Conservation (phyloP, 176 grass and related monocot genomes). For the Lolium perenne region DNA sequence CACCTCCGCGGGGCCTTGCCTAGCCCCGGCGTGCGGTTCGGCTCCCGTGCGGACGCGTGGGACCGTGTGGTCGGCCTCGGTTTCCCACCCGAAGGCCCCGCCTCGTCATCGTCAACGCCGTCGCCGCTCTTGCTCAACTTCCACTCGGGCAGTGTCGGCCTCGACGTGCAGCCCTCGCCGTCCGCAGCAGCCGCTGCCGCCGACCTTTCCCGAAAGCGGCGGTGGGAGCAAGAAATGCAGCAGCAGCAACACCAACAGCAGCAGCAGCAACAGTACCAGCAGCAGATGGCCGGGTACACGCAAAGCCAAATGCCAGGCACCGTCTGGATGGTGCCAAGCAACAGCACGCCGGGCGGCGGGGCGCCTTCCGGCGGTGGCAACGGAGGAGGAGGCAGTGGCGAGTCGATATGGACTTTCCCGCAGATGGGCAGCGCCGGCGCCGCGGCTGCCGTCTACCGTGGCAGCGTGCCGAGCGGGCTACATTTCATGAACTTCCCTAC, state of each 20-base stretch:
- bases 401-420: conserved; percentile 93
- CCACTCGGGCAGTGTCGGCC: conserved; percentile 72
- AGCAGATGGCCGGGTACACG: conserved; percentile 86
- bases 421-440: conserved; percentile 59
- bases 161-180: conserved; percentile 76
- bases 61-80: conserved; percentile 63
- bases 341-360: conserved; percentile 58
- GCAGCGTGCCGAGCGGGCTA: conserved; percentile 72
- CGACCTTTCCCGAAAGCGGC: conserved; percentile 68
- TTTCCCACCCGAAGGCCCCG: conserved; percentile 64
- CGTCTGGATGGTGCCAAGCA: conserved; percentile 94
- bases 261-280: conserved; percentile 68
- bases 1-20: conserved; percentile 64
- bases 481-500: conserved; percentile 99
- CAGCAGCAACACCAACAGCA: conserved; percentile 53
- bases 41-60: conserved; percentile 59
- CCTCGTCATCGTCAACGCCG: conserved; percentile 70
- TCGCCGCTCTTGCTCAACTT: conserved; percentile 84
- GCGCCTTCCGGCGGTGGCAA: conserved; percentile 42
- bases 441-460: conserved; percentile 67
- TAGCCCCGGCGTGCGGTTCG: conserved; percentile 39
- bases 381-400: conserved; percentile 40
- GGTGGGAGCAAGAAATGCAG: conserved; percentile 85
- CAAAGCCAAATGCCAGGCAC: conserved; percentile 82
- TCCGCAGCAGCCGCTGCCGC: conserved; percentile 50